Evolutionary conservation across 163 green algal genomes (phyloP).

Genomic region (Chlorella variabilis): DNA sequence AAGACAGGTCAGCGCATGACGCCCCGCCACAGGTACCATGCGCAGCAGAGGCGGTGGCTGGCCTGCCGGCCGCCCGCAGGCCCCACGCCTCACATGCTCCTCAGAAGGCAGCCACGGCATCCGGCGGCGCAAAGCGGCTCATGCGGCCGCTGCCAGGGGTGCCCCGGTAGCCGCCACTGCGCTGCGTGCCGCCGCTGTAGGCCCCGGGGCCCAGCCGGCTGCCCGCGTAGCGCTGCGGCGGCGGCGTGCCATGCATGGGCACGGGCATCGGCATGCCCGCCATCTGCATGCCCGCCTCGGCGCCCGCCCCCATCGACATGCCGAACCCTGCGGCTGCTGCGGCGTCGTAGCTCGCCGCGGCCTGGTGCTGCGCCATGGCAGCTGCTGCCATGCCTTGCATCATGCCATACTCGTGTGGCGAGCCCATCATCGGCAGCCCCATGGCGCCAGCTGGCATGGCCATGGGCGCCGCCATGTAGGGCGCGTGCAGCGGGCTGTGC

Average conservation of each 20-base stretch:
- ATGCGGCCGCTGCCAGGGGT: slow-evolving; percentile 18
- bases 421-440: slow-evolving; percentile 5
- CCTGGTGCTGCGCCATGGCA: not conserved
- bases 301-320: not conserved
- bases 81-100: too few species aligned
- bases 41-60: too few species aligned
- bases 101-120: slow-evolving; percentile 24
- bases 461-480: slow-evolving; percentile 9
- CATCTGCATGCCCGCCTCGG: not conserved
- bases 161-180: not conserved
- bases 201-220: not conserved
- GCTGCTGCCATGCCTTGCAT: not conserved
- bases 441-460: not conserved
- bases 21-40: too few species aligned
- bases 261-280: not conserved
- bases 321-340: not conserved
- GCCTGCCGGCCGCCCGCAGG: too few species aligned
- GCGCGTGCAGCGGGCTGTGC: not conserved
- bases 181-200: not conserved
- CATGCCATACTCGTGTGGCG: not conserved
- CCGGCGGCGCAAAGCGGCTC: slow-evolving; percentile 11
- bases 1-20: too few species aligned
- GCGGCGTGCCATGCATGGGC: not conserved
- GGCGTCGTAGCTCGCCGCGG: not conserved
- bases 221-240: not conserved